Evolutionary conservation across 2,329 filamentous ascomycete genomes (phyloP), one percentile per base, ranked within the genome.

Genomic region (Pestalotiopsis sp.): DNA sequence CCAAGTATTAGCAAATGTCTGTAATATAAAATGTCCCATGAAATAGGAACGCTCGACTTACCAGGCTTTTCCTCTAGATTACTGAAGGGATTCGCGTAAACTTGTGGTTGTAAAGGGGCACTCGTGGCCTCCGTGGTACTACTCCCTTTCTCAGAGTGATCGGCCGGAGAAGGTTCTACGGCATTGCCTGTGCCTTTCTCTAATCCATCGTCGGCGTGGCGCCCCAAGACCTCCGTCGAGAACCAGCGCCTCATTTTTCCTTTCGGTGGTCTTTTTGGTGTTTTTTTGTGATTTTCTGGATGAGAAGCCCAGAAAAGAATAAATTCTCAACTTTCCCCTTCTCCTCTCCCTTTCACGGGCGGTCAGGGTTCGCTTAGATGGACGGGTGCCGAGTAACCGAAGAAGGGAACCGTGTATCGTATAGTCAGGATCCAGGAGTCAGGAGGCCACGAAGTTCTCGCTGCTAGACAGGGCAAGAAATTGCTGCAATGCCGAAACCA

Each of bases 191-290:
- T 62, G 17, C 59, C 36, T 2, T 62, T 39, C n/a, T 62, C 59
- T 11, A 14, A 4, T 36, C 38, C 25, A 62, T 23, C 25, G 59
- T 36, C 36, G 59, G 27, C 25, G 27, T 59, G 57, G 57, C 57
- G 59, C 59, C 25, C n/a, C 27, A 36, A 62, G 27, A 36, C 12
- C 27, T 62, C 59, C 13, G 12, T 11, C 31, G 59, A 36, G 27
- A 62, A 62, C 59, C 59, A 62, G n/a, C 31, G 59, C 20, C 31
- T 62, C 59, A 62, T 39, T 62, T 4, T 59, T 23, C 14, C 57
- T 27, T 13, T 36, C 2, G 7, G 31, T 36, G 17, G 23, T 25
- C 11, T 36, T 59, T 27, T 3, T 36, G 57, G 5, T 59, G 1
- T 59, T 25, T 14, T 25, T 25, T 23, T 23, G 14, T 27, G 31